Evolutionary conservation across 1,139 yeast species (phyloP).

Genomic region (Pichia sp.): DNA sequence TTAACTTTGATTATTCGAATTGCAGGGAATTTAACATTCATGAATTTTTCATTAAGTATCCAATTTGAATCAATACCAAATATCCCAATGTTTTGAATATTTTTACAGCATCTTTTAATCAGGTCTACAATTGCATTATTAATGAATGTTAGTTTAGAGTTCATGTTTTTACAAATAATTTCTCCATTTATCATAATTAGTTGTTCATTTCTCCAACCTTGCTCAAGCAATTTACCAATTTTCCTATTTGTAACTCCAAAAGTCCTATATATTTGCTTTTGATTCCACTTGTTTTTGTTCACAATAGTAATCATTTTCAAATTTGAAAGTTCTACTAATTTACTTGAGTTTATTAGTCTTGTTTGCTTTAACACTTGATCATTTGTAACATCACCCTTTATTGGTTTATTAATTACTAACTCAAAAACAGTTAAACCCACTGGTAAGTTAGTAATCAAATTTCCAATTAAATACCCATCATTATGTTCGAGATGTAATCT

Average conservation of each 20-base stretch:
- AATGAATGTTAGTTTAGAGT: background rate
- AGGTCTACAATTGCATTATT: background rate
- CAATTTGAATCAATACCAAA: constrained; percentile 9
- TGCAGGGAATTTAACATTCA: background rate
- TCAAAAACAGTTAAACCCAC: constrained; percentile 1
- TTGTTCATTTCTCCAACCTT: background rate
- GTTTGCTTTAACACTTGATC: background rate
- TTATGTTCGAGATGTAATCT: constrained; percentile 1
- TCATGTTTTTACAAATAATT: background rate
- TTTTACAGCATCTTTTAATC: background rate
- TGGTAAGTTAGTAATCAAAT: background rate
- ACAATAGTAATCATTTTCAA: constrained; percentile 8
- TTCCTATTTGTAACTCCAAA: background rate
- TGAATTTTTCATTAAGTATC: background rate
- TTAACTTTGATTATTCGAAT: constrained; percentile 3
- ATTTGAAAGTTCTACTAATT: background rate
- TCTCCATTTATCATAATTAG: background rate
- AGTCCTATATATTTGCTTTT: background rate
- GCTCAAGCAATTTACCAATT: background rate
- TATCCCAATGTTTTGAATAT: constrained; percentile 7
- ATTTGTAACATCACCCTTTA: background rate
- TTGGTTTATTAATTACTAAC: background rate
- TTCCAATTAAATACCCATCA: background rate
- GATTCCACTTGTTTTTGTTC: constrained; percentile 4
- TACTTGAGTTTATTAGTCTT: background rate